Conservation (phyloP, 306 rosid species). For the Cucumis sativus region Cucumber_9930_V3 NC_026660.2:30778001-30778500, state of each 20-base stretch:
- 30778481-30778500: slow-evolving; percentile 68
- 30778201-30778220: not conserved
- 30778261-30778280: not conserved
- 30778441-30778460: slow-evolving; percentile 20
- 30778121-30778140: not conserved
- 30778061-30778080: not conserved
- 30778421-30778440: slow-evolving; percentile 23
- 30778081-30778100: not conserved
- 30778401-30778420: slow-evolving; percentile 53
- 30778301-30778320: not conserved
- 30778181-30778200: not conserved
- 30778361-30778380: not conserved
- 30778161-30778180: not conserved
- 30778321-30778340: not conserved
- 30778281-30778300: not conserved
- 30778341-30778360: not conserved
- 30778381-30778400: not conserved
- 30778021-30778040: not conserved
- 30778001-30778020: no score
- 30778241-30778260: not conserved
- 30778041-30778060: not conserved
- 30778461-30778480: slow-evolving; percentile 72
- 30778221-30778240: not conserved
- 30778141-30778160: not conserved
- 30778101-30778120: not conserved